phyloP scores from a whole-genome alignment of 2,329 filamentous ascomycete species.

The Arthrocladium fulminans region DNA sequence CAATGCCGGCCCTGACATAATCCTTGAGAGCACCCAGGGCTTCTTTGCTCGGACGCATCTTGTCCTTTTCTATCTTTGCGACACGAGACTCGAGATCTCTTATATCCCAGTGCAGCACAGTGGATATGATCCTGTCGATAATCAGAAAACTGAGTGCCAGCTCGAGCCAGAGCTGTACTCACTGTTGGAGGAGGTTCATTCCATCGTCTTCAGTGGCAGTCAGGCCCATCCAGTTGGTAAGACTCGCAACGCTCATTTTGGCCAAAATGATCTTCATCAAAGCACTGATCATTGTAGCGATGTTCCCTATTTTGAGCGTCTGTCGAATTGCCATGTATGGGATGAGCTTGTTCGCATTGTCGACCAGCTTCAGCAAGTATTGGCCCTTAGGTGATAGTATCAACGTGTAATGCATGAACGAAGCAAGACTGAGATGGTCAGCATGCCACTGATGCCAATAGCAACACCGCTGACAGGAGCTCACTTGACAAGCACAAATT shows the following conservation, averaged over 20 bases:
- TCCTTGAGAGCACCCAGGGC: conserved; percentile 53
- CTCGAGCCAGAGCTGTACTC: conserved; percentile 11
- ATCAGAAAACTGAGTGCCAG: background rate
- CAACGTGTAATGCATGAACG: conserved; percentile 64
- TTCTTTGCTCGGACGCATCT: conserved; percentile 50
- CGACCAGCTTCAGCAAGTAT: conserved; percentile 61
- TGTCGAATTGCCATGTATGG: conserved; percentile 65
- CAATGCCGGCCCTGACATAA: conserved; percentile 46
- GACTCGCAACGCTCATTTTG: conserved; percentile 64
- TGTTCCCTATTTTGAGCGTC: conserved; percentile 67
- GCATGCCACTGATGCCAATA: background rate
- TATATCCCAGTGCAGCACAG: conserved; percentile 64
- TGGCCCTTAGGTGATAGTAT: conserved; percentile 66
- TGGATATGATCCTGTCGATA: conserved; percentile 56
- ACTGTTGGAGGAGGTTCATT: conserved; percentile 68
- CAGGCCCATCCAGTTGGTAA: conserved; percentile 72
- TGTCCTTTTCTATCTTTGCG: conserved; percentile 55
- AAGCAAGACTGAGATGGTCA: conserved; percentile 52
- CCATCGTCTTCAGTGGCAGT: conserved; percentile 64
- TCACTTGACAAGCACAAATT: conserved; percentile 63
- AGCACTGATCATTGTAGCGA: conserved; percentile 70
- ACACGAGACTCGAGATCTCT: conserved; percentile 58
- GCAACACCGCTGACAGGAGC: conserved; percentile 23
- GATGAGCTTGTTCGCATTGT: conserved; percentile 60
- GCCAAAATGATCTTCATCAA: conserved; percentile 64